A percentile compares a stretch with the other conserved stretches of the same genome.
Conservation (phyloP, 139 green algal genomes). For the Picochlorum costavermella region DNA sequence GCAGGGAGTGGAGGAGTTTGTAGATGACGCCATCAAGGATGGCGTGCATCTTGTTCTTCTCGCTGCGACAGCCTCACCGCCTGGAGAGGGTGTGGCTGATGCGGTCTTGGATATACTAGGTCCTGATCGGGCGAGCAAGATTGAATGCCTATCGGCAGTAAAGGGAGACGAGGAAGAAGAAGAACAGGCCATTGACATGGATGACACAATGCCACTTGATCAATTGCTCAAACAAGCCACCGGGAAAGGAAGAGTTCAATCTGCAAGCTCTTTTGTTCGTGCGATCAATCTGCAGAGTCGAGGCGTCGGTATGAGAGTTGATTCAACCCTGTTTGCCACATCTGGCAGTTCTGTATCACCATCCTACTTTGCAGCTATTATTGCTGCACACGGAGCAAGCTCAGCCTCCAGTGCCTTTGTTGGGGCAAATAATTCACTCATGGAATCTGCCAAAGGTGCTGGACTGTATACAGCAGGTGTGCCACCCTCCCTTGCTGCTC, state of each 20-base stretch:
- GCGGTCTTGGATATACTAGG: constrained; percentile 22
- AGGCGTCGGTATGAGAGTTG: constrained; percentile 22
- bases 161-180: neutral
- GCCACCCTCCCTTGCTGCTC: constrained; percentile 21
- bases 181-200: neutral
- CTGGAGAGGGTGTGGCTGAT: constrained; percentile 16
- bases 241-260: constrained; percentile 12
- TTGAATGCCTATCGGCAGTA: constrained; percentile 1
- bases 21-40: constrained; percentile 32
- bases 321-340: constrained; percentile 21
- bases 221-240: constrained; percentile 13
- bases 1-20: constrained; percentile 19
- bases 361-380: constrained; percentile 14
- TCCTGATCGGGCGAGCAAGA: constrained; percentile 7
- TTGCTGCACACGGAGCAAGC: neutral
- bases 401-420: constrained; percentile 10
- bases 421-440: constrained; percentile 12
- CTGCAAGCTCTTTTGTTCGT: constrained; percentile 21
- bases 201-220: constrained; percentile 13
- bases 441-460: constrained; percentile 27
- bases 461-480: constrained; percentile 32
- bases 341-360: constrained; percentile 11
- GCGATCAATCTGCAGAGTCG: constrained; percentile 22
- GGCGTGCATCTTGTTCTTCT: constrained; percentile 18
- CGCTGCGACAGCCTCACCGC: constrained; percentile 12